These are phyloP conservation scores for Lipomyces spencermartinsiae DNA, from an alignment of 805 yeast genomes.

Conservation along the genomic window DNA sequence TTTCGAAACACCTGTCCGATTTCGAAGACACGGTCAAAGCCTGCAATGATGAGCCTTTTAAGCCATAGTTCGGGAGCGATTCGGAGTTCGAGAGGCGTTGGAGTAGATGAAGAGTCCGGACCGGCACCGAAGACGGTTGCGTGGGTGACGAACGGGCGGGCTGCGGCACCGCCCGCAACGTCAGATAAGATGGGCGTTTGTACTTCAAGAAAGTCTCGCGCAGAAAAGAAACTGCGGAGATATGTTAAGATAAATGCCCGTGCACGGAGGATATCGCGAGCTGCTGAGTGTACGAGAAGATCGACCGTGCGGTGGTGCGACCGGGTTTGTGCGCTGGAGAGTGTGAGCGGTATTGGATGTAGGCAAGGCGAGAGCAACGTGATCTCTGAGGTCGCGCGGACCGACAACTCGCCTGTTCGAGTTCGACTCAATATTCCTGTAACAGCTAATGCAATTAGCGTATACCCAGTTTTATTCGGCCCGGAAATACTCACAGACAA, in stretches of 20 bases:
- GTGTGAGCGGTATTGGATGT: slow-evolving; percentile 69
- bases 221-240: slow-evolving; percentile 63
- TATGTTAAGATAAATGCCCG: slow-evolving; percentile 62
- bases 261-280: slow-evolving; percentile 55
- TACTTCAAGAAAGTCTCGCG: slow-evolving; percentile 72
- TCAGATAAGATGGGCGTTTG: slow-evolving; percentile 82
- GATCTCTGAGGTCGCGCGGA: slow-evolving; percentile 61
- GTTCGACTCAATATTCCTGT: slow-evolving; percentile 78
- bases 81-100: slow-evolving; percentile 60
- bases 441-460: slow-evolving; percentile 46
- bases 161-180: slow-evolving; percentile 86
- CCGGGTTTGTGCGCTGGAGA: slow-evolving; percentile 61
- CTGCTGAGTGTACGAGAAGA: slow-evolving; percentile 64
- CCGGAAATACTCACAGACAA: slow-evolving; percentile 47
- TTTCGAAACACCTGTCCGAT: slow-evolving; percentile 86
- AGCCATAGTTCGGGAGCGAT: slow-evolving; percentile 98
- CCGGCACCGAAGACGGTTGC: slow-evolving; percentile 27
- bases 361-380: slow-evolving; percentile 70
- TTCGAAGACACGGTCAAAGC: slow-evolving; percentile 86
- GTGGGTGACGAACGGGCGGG: slow-evolving; percentile 78
- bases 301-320: slow-evolving; percentile 75
- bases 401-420: slow-evolving; percentile 76
- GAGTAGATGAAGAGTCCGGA: slow-evolving; percentile 40
- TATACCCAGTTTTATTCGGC: not conserved
- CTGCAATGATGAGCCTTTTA: slow-evolving; percentile 79